Evolutionary conservation across 176 grass and related monocot species (phyloP).

Genomic region (Elymus sibiricus): DNA sequence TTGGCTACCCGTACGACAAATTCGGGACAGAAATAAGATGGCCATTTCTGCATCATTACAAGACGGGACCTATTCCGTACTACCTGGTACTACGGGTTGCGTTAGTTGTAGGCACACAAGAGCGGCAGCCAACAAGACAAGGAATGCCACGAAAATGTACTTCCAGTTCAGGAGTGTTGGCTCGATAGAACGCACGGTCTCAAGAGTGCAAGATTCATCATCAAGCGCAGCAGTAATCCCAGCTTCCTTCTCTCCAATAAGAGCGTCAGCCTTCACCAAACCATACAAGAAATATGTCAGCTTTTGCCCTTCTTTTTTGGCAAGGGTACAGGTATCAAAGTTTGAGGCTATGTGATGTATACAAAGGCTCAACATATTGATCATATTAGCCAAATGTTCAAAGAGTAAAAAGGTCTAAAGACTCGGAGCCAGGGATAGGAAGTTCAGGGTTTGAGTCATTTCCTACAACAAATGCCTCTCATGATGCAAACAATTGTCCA

Average conservation of each 20-base stretch:
- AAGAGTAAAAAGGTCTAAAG: neutral
- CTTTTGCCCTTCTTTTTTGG: neutral
- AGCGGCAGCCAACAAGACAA: slow-evolving; percentile 38
- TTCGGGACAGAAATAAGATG: neutral
- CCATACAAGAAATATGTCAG: neutral
- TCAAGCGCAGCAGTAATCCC: slow-evolving; percentile 30
- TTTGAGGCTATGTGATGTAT: neutral
- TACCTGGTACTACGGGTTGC: neutral
- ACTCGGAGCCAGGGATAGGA: neutral
- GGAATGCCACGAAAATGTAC: slow-evolving; percentile 34
- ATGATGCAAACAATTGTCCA: neutral
- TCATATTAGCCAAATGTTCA: neutral
- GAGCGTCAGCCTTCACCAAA: slow-evolving; percentile 26
- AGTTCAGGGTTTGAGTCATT: neutral
- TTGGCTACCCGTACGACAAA: neutral
- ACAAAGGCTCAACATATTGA: neutral
- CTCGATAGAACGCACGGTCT: slow-evolving; percentile 46
- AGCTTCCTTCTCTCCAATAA: slow-evolving; percentile 14
- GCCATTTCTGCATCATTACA: neutral
- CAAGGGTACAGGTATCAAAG: neutral
- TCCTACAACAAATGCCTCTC: neutral
- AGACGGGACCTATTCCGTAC: neutral
- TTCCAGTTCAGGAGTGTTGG: slow-evolving; percentile 46
- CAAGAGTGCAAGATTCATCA: slow-evolving; percentile 28
- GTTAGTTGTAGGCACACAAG: slow-evolving; percentile 17